Base-by-base conservation (phyloP, 768 basidiomycete species). In the Hemileccinum impolitum region DNA sequence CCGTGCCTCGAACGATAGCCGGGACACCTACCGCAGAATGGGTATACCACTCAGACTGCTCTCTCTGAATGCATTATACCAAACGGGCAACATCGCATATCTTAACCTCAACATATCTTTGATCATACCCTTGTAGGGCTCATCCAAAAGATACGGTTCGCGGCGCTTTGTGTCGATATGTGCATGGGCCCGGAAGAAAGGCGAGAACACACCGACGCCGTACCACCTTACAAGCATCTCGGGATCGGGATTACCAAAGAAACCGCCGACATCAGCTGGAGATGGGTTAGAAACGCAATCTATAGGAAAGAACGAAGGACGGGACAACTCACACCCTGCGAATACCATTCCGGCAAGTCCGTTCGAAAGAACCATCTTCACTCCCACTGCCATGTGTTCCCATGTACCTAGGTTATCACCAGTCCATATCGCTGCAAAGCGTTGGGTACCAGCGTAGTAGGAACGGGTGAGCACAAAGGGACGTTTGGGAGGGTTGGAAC, bases 181-280 rank as follows among this genome's bases (percentile, higher is more conserved):
- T 11, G 94, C 95, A 67, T 99, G 96, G 2, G 95, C 96, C 50
- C 96, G 82, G 85, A 98, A 94, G 82, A 99, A 99, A 6, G 96
- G 95, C 45, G 85, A 85, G 70, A 98, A 95, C 1, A 84, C 81
- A 21, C 96, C 96, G 43, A 95, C 89, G 71, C 90, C 92, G 58
- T 99, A 98, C 94, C 95, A 99, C 41, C 96, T 78, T 9, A 94
- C 85, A 30, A 99, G 82, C 84, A 98, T 92, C 62, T 98, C 96
- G 0, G 87, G 78, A 39, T 87, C 83, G 0, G 96, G 94, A 67
- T 98, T 94, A 15, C 95, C 94, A 63, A 98, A 98, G 84, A 98
- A 99, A 14, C 96, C 96, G 17, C 96, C 95, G 45, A 98, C 94
- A 60, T 99, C 96, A 53, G 96, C 95, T 98, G 56, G 23, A 43